Evolutionary conservation across 2,329 filamentous ascomycete species (phyloP).

Genomic region (Amauroascus verrucosus): DNA sequence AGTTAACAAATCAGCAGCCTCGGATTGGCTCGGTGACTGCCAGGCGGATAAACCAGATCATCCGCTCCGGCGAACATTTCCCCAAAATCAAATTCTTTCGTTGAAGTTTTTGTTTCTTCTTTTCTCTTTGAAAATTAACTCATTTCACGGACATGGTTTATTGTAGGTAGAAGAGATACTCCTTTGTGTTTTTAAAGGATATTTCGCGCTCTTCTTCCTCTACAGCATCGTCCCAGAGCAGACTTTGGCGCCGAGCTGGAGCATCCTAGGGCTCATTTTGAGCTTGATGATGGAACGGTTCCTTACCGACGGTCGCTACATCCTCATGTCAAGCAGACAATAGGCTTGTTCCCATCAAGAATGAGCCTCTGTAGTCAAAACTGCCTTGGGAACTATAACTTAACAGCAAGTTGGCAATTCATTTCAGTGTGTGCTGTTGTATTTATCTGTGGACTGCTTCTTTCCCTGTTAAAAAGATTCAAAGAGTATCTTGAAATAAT

Average conservation of each 20-base stretch:
- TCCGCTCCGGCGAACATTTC: slow-evolving; percentile 21
- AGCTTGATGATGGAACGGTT: slow-evolving; percentile 49
- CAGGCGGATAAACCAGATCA: slow-evolving; percentile 21
- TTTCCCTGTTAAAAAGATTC: too few species aligned
- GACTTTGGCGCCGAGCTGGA: slow-evolving; percentile 54
- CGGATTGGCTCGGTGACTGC: slow-evolving; percentile 29
- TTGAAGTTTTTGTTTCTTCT: slow-evolving; percentile 16
- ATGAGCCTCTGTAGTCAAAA: background rate
- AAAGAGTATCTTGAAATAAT: too few species aligned
- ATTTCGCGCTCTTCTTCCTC: slow-evolving; percentile 46
- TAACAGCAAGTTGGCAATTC: background rate
- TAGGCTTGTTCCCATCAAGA: background rate
- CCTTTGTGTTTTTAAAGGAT: slow-evolving; percentile 15
- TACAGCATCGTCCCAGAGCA: slow-evolving; percentile 54
- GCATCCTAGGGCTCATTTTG: slow-evolving; percentile 42
- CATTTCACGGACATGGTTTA: slow-evolving; percentile 57
- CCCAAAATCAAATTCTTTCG: slow-evolving; percentile 6
- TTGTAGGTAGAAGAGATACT: slow-evolving; percentile 49
- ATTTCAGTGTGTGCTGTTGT: too few species aligned
- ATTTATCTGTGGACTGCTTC: too few species aligned
- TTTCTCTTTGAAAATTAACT: slow-evolving; percentile 32
- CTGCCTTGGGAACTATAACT: background rate
- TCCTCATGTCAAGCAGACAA: background rate
- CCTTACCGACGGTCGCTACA: slow-evolving; percentile 60
- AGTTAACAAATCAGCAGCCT: slow-evolving; percentile 28